These are phyloP conservation scores for Tuber umbilicatum DNA, from an alignment of 495 filamentous ascomycete genomes.

Conservation along the genomic window DNA sequence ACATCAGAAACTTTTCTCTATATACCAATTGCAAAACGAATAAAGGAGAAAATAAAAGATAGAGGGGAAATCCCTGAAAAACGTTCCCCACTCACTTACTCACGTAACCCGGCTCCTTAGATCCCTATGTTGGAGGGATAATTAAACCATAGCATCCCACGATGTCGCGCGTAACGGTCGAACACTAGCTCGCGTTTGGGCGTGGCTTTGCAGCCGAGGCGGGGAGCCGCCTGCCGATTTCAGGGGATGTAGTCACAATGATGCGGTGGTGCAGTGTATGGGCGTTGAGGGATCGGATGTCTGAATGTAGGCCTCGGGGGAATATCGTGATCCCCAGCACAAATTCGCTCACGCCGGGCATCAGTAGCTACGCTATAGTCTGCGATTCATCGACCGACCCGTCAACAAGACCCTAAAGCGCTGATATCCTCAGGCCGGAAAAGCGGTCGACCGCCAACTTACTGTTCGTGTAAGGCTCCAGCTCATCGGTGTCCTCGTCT, in stretches of 20 bases:
- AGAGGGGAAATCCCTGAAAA: background rate
- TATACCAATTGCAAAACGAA: background rate
- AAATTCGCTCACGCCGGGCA: background rate
- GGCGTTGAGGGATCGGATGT: slow-evolving; percentile 20
- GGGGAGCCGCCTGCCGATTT: background rate
- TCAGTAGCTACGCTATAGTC: background rate
- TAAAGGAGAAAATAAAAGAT: background rate
- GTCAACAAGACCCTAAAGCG: background rate
- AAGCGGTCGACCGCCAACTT: background rate
- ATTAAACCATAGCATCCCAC: background rate
- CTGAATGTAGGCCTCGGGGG: background rate
- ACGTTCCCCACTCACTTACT: background rate
- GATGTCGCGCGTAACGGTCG: background rate
- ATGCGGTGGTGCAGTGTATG: slow-evolving; percentile 34
- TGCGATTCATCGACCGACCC: background rate
- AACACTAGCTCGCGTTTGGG: background rate
- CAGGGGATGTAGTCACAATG: slow-evolving; percentile 8
- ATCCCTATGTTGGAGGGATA: background rate
- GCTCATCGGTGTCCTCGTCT: background rate
- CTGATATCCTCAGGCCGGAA: background rate
- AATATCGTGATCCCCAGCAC: background rate
- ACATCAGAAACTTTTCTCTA: background rate
- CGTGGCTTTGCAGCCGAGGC: background rate
- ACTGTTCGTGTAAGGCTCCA: slow-evolving; percentile 1
- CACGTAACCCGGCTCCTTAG: background rate